A percentile compares a stretch with the other conserved stretches of the same genome.
phyloP scores from a whole-genome alignment of 768 basidiomycete genomes.

The Agaricus blazei region DNA sequence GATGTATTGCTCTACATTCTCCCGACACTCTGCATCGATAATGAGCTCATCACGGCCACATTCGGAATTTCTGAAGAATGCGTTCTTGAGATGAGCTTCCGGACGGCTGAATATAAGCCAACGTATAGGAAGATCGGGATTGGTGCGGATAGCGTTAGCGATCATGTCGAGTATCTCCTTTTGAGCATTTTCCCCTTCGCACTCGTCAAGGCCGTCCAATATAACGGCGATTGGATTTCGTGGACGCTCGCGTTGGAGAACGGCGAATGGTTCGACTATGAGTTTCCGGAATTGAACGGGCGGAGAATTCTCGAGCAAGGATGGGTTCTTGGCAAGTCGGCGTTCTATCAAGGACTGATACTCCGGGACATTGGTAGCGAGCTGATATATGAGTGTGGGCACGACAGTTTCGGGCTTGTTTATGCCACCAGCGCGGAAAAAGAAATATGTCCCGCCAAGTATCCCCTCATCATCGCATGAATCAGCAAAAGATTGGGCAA shows the following conservation, averaged over 20 bases:
- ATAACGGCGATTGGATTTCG: neutral
- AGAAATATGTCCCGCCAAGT: conserved; percentile 5
- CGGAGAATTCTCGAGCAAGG: neutral
- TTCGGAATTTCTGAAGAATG: neutral
- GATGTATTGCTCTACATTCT: neutral
- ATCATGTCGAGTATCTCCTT: neutral
- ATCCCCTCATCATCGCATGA: neutral
- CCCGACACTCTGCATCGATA: neutral
- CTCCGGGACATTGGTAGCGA: neutral
- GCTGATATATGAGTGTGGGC: conserved; percentile 4
- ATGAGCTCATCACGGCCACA: neutral
- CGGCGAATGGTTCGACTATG: neutral
- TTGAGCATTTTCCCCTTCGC: neutral
- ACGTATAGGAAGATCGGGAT: neutral
- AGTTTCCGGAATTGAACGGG: neutral
- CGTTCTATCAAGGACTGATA: neutral
- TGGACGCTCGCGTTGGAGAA: neutral
- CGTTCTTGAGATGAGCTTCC: neutral
- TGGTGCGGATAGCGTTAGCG: neutral
- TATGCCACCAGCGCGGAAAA: neutral
- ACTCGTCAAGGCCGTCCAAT: conserved; percentile 5
- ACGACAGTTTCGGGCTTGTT: neutral
- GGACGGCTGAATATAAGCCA: conserved; percentile 1
- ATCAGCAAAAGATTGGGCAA: conserved; percentile 6
- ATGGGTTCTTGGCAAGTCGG: neutral